Conservation (phyloP, 805 yeast species). For the Yamadazyma takamatsuzukensis region DNA sequence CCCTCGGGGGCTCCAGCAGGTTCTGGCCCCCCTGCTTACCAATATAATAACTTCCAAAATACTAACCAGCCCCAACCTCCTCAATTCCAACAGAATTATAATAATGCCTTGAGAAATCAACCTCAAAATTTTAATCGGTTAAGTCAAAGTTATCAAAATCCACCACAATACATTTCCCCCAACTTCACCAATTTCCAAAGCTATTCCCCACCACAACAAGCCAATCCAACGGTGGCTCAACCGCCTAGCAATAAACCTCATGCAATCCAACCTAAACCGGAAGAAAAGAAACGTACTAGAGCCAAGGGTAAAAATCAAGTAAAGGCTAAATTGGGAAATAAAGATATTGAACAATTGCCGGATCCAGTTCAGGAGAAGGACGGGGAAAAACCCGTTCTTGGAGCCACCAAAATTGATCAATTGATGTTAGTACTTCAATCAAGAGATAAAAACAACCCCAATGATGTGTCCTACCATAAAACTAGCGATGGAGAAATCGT, state of each 20-base stretch:
- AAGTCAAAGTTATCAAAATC: conserved; percentile 5
- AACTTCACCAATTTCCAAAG: conserved; percentile 10
- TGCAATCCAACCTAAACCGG: background rate
- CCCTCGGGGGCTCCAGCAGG: too few species aligned
- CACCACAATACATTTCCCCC: conserved; percentile 11
- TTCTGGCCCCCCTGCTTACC: conserved; percentile 1
- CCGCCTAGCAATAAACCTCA: background rate
- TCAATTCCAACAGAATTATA: conserved; percentile 7
- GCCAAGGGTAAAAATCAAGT: background rate
- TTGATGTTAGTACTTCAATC: conserved; percentile 90
- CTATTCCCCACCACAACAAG: conserved; percentile 9
- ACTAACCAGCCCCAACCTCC: conserved; percentile 6
- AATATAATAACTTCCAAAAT: conserved; percentile 12
- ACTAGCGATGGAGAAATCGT: conserved; percentile 68
- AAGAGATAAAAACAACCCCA: conserved; percentile 69
- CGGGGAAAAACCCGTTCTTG: conserved; percentile 68
- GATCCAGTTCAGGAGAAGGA: conserved; percentile 28
- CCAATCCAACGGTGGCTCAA: too few species aligned
- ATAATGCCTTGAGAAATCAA: too few species aligned
- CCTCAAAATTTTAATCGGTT: conserved; percentile 1
- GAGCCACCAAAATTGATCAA: conserved; percentile 88
- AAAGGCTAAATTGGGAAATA: conserved; percentile 9
- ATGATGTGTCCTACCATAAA: conserved; percentile 48
- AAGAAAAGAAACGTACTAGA: conserved; percentile 1
- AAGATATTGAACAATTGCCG: conserved; percentile 7